A percentile compares a stretch with the other conserved stretches of the same genome.
Conservation (phyloP, 2,329 filamentous ascomycete genomes). For the Diplodia mutila region DNA sequence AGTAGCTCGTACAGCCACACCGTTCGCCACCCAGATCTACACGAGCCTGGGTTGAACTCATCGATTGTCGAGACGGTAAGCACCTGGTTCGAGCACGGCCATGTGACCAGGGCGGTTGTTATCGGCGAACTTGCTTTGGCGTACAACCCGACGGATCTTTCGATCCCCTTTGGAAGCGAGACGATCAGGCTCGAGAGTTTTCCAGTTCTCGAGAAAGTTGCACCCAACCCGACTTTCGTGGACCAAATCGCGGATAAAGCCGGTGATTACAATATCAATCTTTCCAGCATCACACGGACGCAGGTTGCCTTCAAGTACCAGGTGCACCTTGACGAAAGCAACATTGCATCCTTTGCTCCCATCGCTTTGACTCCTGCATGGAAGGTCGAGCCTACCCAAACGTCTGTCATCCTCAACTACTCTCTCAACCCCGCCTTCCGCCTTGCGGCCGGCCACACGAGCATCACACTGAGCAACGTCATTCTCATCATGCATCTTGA, state of each 20-base stretch:
- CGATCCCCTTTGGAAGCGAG: conserved; percentile 53
- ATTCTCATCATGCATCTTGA: conserved; percentile 74
- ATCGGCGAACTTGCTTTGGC: conserved; percentile 88
- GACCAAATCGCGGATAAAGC: conserved; percentile 68
- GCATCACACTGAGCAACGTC: conserved; percentile 72
- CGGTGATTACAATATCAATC: conserved; percentile 79
- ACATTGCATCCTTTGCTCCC: conserved; percentile 66
- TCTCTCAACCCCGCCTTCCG: conserved; percentile 74
- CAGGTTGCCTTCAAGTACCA: conserved; percentile 92
- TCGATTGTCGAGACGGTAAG: conserved; percentile 93
- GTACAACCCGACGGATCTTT: conserved; percentile 66
- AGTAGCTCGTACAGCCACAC: conserved; percentile 64
- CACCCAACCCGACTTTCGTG: conserved; percentile 90
- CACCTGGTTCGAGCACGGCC: conserved; percentile 76
- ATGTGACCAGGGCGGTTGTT: conserved; percentile 71
- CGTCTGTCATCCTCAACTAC: conserved; percentile 85
- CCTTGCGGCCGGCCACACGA: conserved; percentile 39
- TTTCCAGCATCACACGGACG: conserved; percentile 71
- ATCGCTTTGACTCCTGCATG: conserved; percentile 75
- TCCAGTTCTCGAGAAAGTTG: conserved; percentile 83
- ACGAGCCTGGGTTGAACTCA: conserved; percentile 77
- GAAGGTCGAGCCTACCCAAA: conserved; percentile 82
- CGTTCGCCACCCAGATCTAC: conserved; percentile 80
- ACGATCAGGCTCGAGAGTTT: conserved; percentile 88
- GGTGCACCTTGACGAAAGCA: conserved; percentile 69